Evolutionary conservation across 1,139 yeast genomes (phyloP).

Genomic region (Pichia sp.): DNA sequence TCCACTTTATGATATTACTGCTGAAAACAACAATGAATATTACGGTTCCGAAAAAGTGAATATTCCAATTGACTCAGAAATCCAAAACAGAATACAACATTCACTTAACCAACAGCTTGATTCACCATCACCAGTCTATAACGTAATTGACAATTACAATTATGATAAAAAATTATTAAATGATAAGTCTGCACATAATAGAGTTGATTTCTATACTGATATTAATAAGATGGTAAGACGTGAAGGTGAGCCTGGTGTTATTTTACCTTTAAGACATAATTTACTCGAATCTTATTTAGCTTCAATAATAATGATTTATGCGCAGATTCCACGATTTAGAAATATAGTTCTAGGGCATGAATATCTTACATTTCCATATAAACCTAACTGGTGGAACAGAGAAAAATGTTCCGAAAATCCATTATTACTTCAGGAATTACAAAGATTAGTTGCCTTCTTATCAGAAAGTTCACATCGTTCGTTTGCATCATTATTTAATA

Average conservation of each 20-base stretch:
- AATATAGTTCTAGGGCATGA: conserved; percentile 32
- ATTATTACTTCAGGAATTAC: conserved; percentile 31
- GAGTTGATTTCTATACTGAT: conserved; percentile 28
- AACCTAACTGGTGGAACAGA: conserved; percentile 41
- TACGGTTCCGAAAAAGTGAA: no score
- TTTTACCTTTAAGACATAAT: conserved; percentile 33
- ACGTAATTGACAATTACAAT: no score
- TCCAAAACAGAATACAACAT: conserved; percentile 1
- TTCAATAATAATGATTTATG: conserved; percentile 38
- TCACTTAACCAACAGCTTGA: background rate
- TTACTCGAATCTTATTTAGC: conserved; percentile 33
- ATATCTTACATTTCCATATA: conserved; percentile 35
- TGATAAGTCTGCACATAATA: background rate
- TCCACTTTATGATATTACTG: no score
- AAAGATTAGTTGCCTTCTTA: conserved; percentile 39
- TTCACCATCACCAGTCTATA: no score
- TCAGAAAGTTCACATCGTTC: conserved; percentile 35
- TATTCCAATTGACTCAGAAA: conserved; percentile 7
- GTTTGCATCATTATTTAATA: conserved; percentile 34
- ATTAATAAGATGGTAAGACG: conserved; percentile 20
- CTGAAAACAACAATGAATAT: no score
- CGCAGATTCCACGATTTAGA: conserved; percentile 36
- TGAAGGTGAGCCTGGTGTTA: conserved; percentile 28
- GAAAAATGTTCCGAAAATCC: conserved; percentile 25
- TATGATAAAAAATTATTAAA: background rate